Conservation (phyloP, 2,329 filamentous ascomycete species). For the Tolypocladium nubicola region DNA sequence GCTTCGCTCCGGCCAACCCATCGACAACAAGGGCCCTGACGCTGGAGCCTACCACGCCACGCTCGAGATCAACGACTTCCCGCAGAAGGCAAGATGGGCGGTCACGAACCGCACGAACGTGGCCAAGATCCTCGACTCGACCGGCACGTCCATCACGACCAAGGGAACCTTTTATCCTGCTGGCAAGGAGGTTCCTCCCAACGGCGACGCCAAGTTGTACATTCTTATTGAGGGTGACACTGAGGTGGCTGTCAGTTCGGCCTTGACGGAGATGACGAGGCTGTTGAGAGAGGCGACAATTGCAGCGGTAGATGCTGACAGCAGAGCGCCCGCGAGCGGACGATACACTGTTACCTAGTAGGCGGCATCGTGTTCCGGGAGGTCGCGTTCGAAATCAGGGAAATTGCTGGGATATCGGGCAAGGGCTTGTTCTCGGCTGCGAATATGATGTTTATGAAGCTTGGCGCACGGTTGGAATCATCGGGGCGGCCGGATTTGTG, state of each 20-base stretch:
- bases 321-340: slow-evolving; percentile 64
- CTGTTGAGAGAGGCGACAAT: slow-evolving; percentile 84
- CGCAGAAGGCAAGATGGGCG: slow-evolving; percentile 95
- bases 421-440: not conserved
- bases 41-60: slow-evolving; percentile 95
- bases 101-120: slow-evolving; percentile 98
- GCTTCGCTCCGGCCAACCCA: slow-evolving; percentile 82
- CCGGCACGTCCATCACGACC: slow-evolving; percentile 91
- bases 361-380: not conserved
- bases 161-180: slow-evolving; percentile 84
- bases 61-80: slow-evolving; percentile 98
- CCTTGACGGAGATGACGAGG: slow-evolving; percentile 81
- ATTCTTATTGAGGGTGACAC: slow-evolving; percentile 97
- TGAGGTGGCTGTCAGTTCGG: slow-evolving; percentile 80
- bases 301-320: slow-evolving; percentile 79
- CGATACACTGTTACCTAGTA: slow-evolving; percentile 74
- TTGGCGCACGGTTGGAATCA: not conserved
- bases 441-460: not conserved
- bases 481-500: not conserved
- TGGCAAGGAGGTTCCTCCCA: slow-evolving; percentile 68
- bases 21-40: slow-evolving; percentile 97
- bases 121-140: slow-evolving; percentile 91
- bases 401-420: not conserved
- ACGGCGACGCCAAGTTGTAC: slow-evolving; percentile 85
- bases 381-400: not conserved